phyloP scores from a whole-genome alignment of 2,329 filamentous ascomycete genomes.

The Chaetomiaceae sp. region DNA sequence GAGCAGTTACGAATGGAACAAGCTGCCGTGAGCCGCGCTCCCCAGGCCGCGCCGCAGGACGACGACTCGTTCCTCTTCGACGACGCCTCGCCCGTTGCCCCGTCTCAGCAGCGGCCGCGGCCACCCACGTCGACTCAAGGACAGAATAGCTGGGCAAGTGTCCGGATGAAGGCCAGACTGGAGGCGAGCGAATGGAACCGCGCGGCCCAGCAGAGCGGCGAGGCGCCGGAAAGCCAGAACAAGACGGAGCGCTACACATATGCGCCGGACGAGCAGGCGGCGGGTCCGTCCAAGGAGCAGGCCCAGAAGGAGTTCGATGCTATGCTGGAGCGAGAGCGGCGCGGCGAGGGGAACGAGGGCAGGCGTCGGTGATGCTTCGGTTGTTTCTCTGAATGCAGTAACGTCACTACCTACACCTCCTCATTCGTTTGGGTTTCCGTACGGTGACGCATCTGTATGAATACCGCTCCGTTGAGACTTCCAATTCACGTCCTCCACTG shows the following conservation, averaged over 20 bases:
- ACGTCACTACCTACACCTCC: too few species aligned
- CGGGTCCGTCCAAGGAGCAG: conserved; percentile 20
- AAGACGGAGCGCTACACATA: conserved; percentile 18
- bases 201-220: neutral
- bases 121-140: neutral
- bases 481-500: too few species aligned
- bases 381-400: neutral
- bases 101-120: conserved; percentile 4
- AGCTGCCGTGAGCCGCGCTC: neutral
- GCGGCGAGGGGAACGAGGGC: conserved; percentile 6
- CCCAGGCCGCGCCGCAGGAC: conserved; percentile 1
- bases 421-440: too few species aligned
- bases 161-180: conserved; percentile 17
- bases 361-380: neutral
- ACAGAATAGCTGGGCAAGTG: conserved; percentile 22
- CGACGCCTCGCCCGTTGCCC: conserved; percentile 22
- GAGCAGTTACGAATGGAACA: conserved; percentile 1
- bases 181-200: conserved; percentile 1
- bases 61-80: conserved; percentile 21
- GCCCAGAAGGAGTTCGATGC: conserved; percentile 27
- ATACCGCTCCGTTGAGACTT: too few species aligned
- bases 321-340: conserved; percentile 26
- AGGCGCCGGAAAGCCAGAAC: neutral
- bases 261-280: conserved; percentile 17
- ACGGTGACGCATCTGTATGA: too few species aligned